A percentile compares a stretch with the other conserved stretches of the same genome.
These are phyloP conservation scores for Histomonas meleagridis DNA, from an alignment of 208 protist species.

Conservation along the genomic window DNA sequence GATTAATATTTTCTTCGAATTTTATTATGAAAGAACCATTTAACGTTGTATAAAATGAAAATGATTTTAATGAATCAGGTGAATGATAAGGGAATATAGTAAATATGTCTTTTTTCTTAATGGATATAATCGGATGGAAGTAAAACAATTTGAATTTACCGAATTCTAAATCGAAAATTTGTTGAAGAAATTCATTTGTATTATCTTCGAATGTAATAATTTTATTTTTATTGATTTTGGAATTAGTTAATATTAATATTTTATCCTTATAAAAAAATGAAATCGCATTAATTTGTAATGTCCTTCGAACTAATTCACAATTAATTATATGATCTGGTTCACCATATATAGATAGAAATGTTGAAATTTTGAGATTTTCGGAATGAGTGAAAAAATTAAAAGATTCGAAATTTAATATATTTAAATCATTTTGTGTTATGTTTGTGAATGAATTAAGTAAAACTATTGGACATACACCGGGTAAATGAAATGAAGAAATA, in stretches of 20 bases:
- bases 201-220: neutral
- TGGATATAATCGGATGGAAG: neutral
- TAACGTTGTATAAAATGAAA: too few relatives aligned
- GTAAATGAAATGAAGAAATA: neutral
- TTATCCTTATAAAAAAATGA: neutral
- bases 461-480: neutral
- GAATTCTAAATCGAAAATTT: neutral
- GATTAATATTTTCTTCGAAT: neutral
- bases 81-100: neutral
- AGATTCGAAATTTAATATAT: neutral
- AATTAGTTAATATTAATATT: neutral
- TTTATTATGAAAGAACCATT: neutral
- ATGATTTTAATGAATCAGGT: neutral
- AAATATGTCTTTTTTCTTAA: neutral
- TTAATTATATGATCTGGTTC: neutral
- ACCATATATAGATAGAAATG: neutral
- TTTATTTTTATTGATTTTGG: neutral
- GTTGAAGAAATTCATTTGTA: neutral
- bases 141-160: neutral
- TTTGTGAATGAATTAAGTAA: neutral
- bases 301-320: neutral
- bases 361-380: neutral
- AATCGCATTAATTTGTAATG: neutral
- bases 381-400: neutral
- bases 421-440: neutral